phyloP scores from a whole-genome alignment of 2,329 filamentous ascomycete genomes.

The Diaporthe sp. region DNA sequence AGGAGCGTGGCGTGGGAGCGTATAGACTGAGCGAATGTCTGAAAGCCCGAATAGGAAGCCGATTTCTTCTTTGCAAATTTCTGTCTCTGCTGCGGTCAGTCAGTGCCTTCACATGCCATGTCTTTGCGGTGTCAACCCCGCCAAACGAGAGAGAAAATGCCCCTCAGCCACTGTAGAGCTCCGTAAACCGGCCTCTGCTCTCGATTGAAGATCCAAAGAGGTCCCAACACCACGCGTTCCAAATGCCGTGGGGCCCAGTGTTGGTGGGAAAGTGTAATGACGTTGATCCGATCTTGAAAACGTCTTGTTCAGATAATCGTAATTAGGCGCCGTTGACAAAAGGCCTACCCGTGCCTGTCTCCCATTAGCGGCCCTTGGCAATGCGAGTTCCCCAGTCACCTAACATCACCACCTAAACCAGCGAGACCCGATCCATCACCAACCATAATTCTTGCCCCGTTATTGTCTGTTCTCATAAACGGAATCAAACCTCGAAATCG shows the following conservation, averaged over 20 bases:
- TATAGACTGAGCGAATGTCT: slow-evolving; percentile 1
- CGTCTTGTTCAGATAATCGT: not conserved
- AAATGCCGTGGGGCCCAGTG: not conserved
- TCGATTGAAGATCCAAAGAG: not conserved
- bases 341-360: not conserved
- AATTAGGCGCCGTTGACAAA: not conserved
- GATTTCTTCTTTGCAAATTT: not conserved
- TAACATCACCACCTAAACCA: not conserved
- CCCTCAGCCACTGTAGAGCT: not conserved
- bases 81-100: not conserved
- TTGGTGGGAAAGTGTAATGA: not conserved
- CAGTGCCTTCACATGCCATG: not conserved
- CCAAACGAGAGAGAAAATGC: not conserved
- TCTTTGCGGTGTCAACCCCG: slow-evolving; percentile 13
- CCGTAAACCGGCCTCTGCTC: slow-evolving; percentile 13
- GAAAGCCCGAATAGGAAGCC: not conserved
- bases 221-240: not conserved
- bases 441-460: not conserved
- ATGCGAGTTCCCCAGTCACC: not conserved
- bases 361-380: slow-evolving; percentile 24
- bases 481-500: not conserved
- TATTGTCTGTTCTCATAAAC: not conserved
- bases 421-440: not conserved
- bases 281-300: not conserved
- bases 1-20: slow-evolving; percentile 20